A percentile compares a stretch with the other conserved stretches of the same genome.
phyloP scores from a whole-genome alignment of 2,329 filamentous ascomycete species.

The Calonectria crousiana region DNA sequence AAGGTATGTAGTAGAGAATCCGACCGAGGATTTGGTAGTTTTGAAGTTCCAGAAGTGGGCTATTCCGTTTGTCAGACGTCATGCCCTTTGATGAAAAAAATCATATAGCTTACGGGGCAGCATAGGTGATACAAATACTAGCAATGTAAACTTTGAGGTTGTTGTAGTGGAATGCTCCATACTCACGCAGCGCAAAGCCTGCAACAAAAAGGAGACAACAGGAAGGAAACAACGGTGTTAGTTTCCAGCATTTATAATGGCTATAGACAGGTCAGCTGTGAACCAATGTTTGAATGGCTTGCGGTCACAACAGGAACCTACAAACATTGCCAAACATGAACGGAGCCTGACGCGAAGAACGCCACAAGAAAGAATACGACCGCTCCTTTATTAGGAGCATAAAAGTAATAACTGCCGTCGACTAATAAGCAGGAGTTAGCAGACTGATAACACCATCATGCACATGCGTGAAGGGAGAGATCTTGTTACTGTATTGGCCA shows the following conservation, averaged over 20 bases:
- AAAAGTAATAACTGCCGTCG: conserved; percentile 59
- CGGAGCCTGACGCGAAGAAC: conserved; percentile 52
- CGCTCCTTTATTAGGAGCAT: conserved; percentile 61
- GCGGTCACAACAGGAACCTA: conserved; percentile 49
- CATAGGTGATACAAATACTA: conserved; percentile 51
- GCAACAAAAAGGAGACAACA: conserved; percentile 65
- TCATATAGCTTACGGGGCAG: conserved; percentile 46
- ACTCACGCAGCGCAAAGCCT: conserved; percentile 63
- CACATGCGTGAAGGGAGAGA: neutral
- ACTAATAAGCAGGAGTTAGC: conserved; percentile 44
- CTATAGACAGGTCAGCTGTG: conserved; percentile 46
- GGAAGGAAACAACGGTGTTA: conserved; percentile 67
- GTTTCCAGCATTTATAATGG: conserved; percentile 67
- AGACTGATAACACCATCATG: neutral
- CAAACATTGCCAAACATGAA: conserved; percentile 60
- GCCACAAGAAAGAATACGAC: conserved; percentile 60
- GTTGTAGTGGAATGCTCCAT: conserved; percentile 48
- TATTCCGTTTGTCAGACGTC: conserved; percentile 33
- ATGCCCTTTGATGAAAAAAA: neutral
- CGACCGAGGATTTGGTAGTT: conserved; percentile 73
- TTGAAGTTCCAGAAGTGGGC: conserved; percentile 69
- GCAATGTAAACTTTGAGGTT: conserved; percentile 49
- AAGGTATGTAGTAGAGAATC: conserved; percentile 68
- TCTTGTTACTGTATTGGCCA: conserved; percentile 47
- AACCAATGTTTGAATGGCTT: neutral